Percentiles rank a stretch among this genome's conserved stretches.
Evolutionary conservation across 2,329 filamentous ascomycete genomes (phyloP).

Genomic region (Hypoxylon sp.): DNA sequence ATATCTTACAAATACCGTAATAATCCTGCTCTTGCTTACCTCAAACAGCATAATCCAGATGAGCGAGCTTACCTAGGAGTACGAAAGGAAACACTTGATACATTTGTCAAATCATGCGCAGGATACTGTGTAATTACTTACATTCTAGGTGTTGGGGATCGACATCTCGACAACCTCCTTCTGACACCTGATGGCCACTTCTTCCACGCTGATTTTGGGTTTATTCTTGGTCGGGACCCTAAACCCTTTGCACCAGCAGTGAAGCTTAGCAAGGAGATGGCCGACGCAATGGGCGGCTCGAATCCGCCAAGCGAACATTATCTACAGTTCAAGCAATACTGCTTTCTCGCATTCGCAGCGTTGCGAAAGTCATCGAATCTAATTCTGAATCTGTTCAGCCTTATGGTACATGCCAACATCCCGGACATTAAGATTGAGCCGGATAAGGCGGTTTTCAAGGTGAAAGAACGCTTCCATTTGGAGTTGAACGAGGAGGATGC

Average conservation of each 20-base stretch:
- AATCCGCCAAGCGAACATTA: constrained; percentile 79
- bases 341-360: constrained; percentile 93
- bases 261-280: constrained; percentile 98
- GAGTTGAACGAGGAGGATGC: constrained; percentile 94
- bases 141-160: constrained; percentile 93
- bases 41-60: constrained; percentile 91
- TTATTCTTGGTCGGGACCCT: constrained; percentile 95
- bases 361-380: constrained; percentile 90
- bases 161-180: constrained; percentile 94
- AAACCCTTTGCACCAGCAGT: constrained; percentile 98
- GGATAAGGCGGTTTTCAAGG: constrained; percentile 94
- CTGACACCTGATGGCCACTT: constrained; percentile 92
- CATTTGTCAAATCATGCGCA: constrained; percentile 94
- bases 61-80: constrained; percentile 84
- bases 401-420: constrained; percentile 98
- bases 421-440: constrained; percentile 93
- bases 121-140: constrained; percentile 99
- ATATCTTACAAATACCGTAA: constrained; percentile 86
- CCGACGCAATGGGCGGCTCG: constrained; percentile 95
- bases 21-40: constrained; percentile 81
- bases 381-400: constrained; percentile 92
- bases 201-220: constrained; percentile 98
- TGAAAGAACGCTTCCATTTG: constrained; percentile 92
- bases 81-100: constrained; percentile 92
- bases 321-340: constrained; percentile 92